These are phyloP conservation scores for Physcomitrium patens DNA, from an alignment of 225 moss, liverwort and hornwort species.

Conservation along the genomic window DNA sequence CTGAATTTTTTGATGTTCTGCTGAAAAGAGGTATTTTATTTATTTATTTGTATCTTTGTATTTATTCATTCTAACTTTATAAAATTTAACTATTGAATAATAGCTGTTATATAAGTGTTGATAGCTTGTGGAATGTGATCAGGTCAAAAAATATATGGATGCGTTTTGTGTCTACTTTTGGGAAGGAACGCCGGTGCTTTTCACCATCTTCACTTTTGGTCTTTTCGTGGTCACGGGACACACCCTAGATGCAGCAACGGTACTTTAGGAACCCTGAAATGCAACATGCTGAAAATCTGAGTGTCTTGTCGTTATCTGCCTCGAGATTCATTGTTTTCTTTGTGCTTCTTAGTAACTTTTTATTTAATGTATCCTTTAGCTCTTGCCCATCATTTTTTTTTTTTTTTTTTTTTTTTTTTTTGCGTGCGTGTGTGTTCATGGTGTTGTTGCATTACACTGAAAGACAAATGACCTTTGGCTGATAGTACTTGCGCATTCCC, in stretches of 20 bases:
- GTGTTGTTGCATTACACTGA: neutral
- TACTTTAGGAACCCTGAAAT: conserved; percentile 35
- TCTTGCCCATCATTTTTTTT: neutral
- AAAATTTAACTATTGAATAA: too few species aligned
- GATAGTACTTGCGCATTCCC: conserved; percentile 20
- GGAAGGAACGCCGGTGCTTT: conserved; percentile 87
- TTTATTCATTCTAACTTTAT: too few species aligned
- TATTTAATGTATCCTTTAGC: neutral
- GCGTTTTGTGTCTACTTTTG: conserved; percentile 96
- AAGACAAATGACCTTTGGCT: conserved; percentile 19
- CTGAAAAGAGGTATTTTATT: neutral
- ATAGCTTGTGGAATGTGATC: conserved; percentile 39
- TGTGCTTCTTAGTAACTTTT: conserved; percentile 3
- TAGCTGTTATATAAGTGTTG: conserved; percentile 12
- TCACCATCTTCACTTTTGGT: conserved; percentile 91
- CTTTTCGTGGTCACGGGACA: conserved; percentile 79
- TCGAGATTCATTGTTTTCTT: conserved; percentile 8
- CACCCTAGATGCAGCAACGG: conserved; percentile 86
- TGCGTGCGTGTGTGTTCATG: too few species aligned
- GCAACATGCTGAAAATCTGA: conserved; percentile 4
- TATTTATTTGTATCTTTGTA: too few species aligned
- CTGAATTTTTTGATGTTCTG: neutral
- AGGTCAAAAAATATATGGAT: conserved; percentile 88
- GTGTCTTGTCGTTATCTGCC: conserved; percentile 12
- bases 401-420: neutral